A percentile compares a stretch with the other conserved stretches of the same genome.
Evolutionary conservation across 78 protist genomes (phyloP).

Genomic region (Fonticula alba): DNA sequence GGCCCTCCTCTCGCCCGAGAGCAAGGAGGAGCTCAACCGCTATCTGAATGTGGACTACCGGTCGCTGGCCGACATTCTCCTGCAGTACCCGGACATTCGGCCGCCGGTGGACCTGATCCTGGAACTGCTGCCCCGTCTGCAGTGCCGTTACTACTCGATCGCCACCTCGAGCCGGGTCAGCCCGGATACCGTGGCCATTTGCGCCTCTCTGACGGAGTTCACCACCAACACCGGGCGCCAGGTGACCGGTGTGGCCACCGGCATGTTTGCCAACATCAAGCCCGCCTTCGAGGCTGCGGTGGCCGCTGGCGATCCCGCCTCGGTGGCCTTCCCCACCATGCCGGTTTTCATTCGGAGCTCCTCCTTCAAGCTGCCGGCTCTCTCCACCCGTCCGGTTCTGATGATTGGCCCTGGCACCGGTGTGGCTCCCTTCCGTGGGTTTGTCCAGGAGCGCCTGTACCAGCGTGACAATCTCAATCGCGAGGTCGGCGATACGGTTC

Average conservation of each 20-base stretch:
- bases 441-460: constrained; percentile 35
- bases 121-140: constrained; percentile 60
- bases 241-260: constrained; percentile 52
- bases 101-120: constrained; percentile 44
- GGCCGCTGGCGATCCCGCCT: too few relatives aligned
- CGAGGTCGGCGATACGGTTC: background rate
- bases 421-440: constrained; percentile 80
- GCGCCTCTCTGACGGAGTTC: constrained; percentile 46
- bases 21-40: background rate
- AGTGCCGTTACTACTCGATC: constrained; percentile 74
- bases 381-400: constrained; percentile 39
- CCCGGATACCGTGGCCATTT: constrained; percentile 29
- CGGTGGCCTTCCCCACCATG: too few relatives aligned
- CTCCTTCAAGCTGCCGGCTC: constrained; percentile 39
- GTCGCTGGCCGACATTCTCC: constrained; percentile 13
- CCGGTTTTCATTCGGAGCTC: constrained; percentile 19
- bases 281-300: background rate
- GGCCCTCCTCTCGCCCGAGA: constrained; percentile 2
- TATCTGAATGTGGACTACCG: background rate
- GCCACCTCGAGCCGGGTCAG: constrained; percentile 65
- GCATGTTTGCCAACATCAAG: constrained; percentile 21
- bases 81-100: constrained; percentile 16
- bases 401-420: constrained; percentile 94
- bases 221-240: constrained; percentile 20
- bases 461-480: background rate